Evolutionary conservation across 2,329 filamentous ascomycete species (phyloP).

Genomic region (Talaromyces sp.): DNA sequence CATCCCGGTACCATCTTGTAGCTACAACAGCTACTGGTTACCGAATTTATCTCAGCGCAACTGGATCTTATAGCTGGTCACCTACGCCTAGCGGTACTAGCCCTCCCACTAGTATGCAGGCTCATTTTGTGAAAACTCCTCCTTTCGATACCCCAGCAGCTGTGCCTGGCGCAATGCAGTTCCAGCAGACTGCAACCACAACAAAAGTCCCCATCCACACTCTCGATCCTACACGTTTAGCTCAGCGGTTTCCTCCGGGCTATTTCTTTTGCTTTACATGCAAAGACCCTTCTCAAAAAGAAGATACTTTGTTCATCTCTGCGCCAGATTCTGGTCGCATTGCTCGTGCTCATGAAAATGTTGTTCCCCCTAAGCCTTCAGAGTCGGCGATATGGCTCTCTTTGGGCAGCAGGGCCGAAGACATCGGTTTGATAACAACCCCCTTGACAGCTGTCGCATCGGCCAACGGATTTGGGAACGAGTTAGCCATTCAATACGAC

Average conservation of each 20-base stretch:
- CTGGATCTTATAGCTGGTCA: constrained; percentile 60
- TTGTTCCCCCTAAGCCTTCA: constrained; percentile 59
- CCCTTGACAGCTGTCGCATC: constrained; percentile 66
- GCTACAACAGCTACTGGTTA: constrained; percentile 87
- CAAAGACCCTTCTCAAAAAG: constrained; percentile 56
- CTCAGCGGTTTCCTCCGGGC: constrained; percentile 69
- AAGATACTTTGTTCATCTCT: constrained; percentile 74
- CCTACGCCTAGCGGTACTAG: constrained; percentile 58
- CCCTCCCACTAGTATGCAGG: constrained; percentile 90
- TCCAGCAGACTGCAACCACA: constrained; percentile 40
- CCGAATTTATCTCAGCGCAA: constrained; percentile 87
- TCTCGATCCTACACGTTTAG: constrained; percentile 39
- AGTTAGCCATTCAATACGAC: constrained; percentile 94
- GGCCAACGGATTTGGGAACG: constrained; percentile 84
- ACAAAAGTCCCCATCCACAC: constrained; percentile 48
- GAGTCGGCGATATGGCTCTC: constrained; percentile 80
- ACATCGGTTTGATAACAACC: constrained; percentile 71
- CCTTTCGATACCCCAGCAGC: constrained; percentile 48
- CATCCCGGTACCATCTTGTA: constrained; percentile 81
- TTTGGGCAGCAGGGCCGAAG: constrained; percentile 70
- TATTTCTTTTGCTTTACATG: constrained; percentile 84
- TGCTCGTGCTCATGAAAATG: constrained; percentile 52
- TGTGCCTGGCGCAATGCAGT: constrained; percentile 25
- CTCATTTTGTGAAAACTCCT: constrained; percentile 95
- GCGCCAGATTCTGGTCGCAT: constrained; percentile 87